Base-by-base conservation (phyloP, 495 filamentous ascomycete genomes). In the Lophiotrema nucula region DNA sequence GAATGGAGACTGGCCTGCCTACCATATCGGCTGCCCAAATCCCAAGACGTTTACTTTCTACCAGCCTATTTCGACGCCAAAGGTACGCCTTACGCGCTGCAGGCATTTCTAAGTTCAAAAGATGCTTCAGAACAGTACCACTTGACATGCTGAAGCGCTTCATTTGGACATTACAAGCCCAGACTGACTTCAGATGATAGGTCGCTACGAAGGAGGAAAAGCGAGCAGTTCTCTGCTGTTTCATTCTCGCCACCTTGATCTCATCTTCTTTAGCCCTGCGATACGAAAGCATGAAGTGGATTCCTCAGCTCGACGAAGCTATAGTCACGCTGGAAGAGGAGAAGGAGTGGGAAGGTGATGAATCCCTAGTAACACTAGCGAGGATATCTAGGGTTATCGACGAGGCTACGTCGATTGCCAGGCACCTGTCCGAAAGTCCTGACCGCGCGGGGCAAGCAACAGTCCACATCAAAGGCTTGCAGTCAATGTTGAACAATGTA, bases 281-380 rank as follows among this genome's bases (percentile, higher is more conserved):
- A 28, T 23, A 56, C 31, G 43, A 47, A 8, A 19, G 41, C 8
- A 47, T 56, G 19, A 33, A 21, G 10, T 56, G 53, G 53, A n/a
- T 3, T 2, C 18, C 53, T 37, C 53, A 56, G 13, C 10, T 46
- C 10, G 53, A 56, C 11, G 53, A 56, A 18, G 24, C 53, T 1
- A 21, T 43, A 24, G 8, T 23, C 3, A 46, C 35, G n/a, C 22
- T 56, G n/a, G 18, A 41, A 4, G 16, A 23, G 21, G 25, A 46
- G 10, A 13, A 12, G 10, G 6, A 56, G 3, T 37, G 22, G 2
- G 21, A 25, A 12, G 53, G 22, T 22, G 53, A 56, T 24, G 39
- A 33, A 33, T 11, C 47, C 3, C n/a, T 56, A 15, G 42, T 56
- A 5, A 42, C 53, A 1, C 21, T 56, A 2, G 19, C 26, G 2